Percentiles rank a stretch among this genome's conserved stretches.
These are phyloP conservation scores for Pichia sp. DNA, from an alignment of 1,139 yeast species.

Conservation along the genomic window DNA sequence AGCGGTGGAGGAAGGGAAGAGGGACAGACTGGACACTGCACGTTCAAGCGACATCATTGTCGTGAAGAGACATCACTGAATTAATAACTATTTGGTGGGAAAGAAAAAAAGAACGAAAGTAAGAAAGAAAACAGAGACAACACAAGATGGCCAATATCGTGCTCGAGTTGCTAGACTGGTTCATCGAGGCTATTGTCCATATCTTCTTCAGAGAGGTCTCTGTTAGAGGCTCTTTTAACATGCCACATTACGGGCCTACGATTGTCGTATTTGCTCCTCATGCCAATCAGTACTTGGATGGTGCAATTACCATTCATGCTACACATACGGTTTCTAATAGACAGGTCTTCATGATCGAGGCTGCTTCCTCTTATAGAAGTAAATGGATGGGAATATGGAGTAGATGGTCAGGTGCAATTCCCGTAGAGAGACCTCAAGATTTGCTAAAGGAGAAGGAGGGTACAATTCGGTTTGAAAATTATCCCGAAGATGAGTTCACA, in stretches of 20 bases:
- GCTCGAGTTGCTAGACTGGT: slow-evolving; percentile 29
- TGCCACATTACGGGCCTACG: slow-evolving; percentile 61
- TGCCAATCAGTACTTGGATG: slow-evolving; percentile 76
- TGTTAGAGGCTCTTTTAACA: slow-evolving; percentile 59
- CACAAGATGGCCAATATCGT: slow-evolving; percentile 9
- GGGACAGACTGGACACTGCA: too few species aligned
- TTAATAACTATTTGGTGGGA: too few species aligned
- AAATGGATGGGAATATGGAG: slow-evolving; percentile 51
- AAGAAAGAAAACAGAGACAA: too few species aligned
- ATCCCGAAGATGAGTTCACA: slow-evolving; percentile 30
- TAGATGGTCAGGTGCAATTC: slow-evolving; percentile 53
- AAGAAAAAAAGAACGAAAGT: too few species aligned
- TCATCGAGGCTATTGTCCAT: slow-evolving; percentile 29
- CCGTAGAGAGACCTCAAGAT: slow-evolving; percentile 72
- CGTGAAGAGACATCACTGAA: too few species aligned
- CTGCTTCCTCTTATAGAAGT: slow-evolving; percentile 52
- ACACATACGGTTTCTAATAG: slow-evolving; percentile 36
- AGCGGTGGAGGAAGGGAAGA: too few species aligned
- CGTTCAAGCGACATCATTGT: too few species aligned
- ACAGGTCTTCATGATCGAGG: slow-evolving; percentile 49
- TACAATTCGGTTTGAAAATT: slow-evolving; percentile 35
- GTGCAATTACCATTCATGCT: slow-evolving; percentile 52
- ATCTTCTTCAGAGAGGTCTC: slow-evolving; percentile 64
- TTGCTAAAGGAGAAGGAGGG: slow-evolving; percentile 42
- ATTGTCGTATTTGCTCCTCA: slow-evolving; percentile 78